These are phyloP conservation scores for Kodamaea ohmeri DNA, from an alignment of 1,139 yeast species.

Conservation along the genomic window DNA sequence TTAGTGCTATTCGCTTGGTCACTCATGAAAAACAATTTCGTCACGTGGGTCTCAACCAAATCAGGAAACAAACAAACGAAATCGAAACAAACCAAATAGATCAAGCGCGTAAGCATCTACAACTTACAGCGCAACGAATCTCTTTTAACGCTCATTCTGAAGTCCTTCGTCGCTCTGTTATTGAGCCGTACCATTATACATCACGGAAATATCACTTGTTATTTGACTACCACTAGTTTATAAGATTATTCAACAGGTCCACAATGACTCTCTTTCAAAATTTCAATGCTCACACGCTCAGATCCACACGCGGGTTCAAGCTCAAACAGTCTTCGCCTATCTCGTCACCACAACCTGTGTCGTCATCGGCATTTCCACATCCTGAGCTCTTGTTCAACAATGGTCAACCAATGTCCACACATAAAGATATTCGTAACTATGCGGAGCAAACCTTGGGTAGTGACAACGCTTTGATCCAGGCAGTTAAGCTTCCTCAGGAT, in stretches of 20 bases:
- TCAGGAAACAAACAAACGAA: not conserved
- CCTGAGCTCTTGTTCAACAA: constrained; percentile 16
- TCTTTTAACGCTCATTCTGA: no score
- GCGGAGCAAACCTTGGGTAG: constrained; percentile 96
- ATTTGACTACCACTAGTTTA: no score
- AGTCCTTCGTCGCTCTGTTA: no score
- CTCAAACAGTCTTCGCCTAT: constrained; percentile 42
- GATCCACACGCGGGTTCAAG: constrained; percentile 55
- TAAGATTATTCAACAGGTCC: no score
- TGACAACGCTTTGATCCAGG: constrained; percentile 85
- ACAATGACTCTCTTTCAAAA: constrained; percentile 54
- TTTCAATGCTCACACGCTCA: constrained; percentile 54
- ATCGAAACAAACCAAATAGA: not conserved
- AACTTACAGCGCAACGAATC: no score
- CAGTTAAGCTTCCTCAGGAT: constrained; percentile 90
- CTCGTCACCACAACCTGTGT: constrained; percentile 40
- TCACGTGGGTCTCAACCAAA: not conserved
- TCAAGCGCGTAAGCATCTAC: not conserved
- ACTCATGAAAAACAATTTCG: not conserved
- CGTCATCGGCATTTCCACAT: constrained; percentile 33
- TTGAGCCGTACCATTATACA: no score
- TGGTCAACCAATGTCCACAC: constrained; percentile 52
- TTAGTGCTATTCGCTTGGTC: not conserved
- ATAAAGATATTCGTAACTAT: constrained; percentile 70
- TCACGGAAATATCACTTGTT: no score